Base-by-base conservation (phyloP, 2,329 filamentous ascomycete species). In the Claviceps sp. region DNA sequence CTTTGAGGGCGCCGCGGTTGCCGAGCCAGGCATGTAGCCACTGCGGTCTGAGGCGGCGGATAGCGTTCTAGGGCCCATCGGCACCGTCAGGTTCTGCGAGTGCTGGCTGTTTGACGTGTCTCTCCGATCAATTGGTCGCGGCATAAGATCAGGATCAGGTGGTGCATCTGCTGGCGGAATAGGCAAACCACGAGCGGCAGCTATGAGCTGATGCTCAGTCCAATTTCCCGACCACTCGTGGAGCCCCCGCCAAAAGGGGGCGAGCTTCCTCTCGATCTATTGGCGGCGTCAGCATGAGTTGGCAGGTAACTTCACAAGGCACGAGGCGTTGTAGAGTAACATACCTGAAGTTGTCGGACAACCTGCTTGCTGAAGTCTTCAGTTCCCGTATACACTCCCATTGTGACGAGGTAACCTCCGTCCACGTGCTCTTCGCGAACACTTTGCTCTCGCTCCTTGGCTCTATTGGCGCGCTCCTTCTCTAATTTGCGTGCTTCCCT, bases 131-230 rank as follows among this genome's bases (percentile, higher is more conserved):
- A 68, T 71, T 34, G 69, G 74, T 60, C 64, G 73, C 37, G 73
- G 71, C 8, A 71, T 74, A 59, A 75, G 77, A 57, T 74, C 76
- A 61, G 93, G 86, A 5, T 85, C 79, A 4, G 88, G 87, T 2
- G 89, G 81, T 60, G 90, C 82, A 66, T 96, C 89, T 47, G 91
- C 80, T 7, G 87, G 78, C 13, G 93, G 93, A 49, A 97, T 82
- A 3, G 87, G 81, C 52, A 94, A 77, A 19, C 88, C 90, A 62
- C 89, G 82, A 48, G 85, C 93, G 24, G 88, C 89, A 53, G 91
- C 89, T 60, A 96, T 81, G n/a, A 98, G 80, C 68, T 98, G 93
- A 67, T 93, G 84, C 63, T 98, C 93, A 13, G 89, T 86, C 93
- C 93, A 98, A 50, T 81, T 86, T 22, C 87, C 80, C 16, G 84